Evolutionary conservation across 345 rosid genomes (phyloP).

Genomic region (Murraya koenigii): DNA sequence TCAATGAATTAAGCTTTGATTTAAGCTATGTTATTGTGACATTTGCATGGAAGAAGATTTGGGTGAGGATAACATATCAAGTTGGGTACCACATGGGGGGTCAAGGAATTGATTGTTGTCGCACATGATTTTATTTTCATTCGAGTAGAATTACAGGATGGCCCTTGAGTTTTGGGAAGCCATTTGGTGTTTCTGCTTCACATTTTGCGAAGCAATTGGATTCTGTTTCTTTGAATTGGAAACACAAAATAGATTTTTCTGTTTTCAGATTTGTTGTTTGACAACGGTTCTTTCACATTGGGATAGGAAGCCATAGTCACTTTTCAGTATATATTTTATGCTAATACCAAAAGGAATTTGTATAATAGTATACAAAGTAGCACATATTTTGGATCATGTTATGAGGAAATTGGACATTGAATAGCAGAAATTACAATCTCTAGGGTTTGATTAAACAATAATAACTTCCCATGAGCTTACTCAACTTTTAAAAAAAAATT

Average conservation of each 20-base stretch:
- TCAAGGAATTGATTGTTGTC: neutral
- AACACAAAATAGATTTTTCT: neutral
- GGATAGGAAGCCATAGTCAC: neutral
- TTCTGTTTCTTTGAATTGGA: neutral
- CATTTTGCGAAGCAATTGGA: neutral
- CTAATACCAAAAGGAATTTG: constrained; percentile 1
- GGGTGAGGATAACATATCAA: no score
- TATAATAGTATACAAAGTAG: neutral
- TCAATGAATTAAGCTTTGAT: no score
- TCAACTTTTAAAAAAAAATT: no score
- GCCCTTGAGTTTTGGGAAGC: neutral
- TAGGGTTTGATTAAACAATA: neutral
- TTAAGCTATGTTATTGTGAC: no score
- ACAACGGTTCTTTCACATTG: neutral
- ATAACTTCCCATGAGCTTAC: neutral
- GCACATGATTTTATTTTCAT: neutral
- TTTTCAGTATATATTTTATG: neutral
- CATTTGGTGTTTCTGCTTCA: neutral
- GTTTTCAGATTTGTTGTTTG: neutral
- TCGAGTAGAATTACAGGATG: neutral
- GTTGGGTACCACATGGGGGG: no score
- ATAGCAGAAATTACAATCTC: constrained; percentile 9
- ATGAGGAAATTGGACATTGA: constrained; percentile 19
- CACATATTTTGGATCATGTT: constrained; percentile 36
- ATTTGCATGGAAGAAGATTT: no score